A percentile compares a stretch with the other conserved stretches of the same genome.
phyloP scores from a whole-genome alignment of 345 rosid genomes.

The Ricinus communis region DNA sequence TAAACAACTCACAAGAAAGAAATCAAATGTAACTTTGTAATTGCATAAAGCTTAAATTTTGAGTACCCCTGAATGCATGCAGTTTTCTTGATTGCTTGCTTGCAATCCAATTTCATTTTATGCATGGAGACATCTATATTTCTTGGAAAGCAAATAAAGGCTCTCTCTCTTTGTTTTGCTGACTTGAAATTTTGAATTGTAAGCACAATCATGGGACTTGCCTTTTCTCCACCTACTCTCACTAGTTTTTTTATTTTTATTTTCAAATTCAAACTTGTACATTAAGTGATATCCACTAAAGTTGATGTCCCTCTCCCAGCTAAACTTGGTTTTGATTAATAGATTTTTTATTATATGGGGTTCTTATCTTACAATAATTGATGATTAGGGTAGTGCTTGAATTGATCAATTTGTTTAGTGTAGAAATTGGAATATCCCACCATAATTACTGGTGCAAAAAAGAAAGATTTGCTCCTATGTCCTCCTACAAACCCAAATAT shows the following conservation, averaged over 20 bases:
- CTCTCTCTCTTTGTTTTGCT: background rate
- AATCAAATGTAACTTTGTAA: background rate
- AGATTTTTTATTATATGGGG: background rate
- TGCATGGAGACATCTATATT: background rate
- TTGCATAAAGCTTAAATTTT: background rate
- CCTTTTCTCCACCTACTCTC: slow-evolving; percentile 1
- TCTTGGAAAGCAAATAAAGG: background rate
- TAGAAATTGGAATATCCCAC: background rate
- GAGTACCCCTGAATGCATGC: background rate
- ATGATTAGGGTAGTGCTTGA: background rate
- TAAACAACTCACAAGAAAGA: background rate
- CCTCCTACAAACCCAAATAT: too few species aligned
- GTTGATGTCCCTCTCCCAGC: background rate
- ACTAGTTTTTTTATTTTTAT: background rate
- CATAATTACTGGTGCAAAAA: background rate
- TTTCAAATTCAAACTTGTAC: background rate
- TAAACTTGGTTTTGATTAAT: too few species aligned
- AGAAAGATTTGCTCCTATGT: too few species aligned
- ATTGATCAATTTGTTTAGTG: background rate
- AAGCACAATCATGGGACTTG: background rate
- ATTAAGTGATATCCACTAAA: background rate
- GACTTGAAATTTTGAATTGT: background rate
- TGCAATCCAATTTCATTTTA: background rate
- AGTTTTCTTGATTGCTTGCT: background rate
- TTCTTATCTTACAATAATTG: background rate